Evolutionary conservation across 805 yeast species (phyloP), one percentile per base, ranked within the genome.

Genomic region (Wickerhamomyces rabaulensis): DNA sequence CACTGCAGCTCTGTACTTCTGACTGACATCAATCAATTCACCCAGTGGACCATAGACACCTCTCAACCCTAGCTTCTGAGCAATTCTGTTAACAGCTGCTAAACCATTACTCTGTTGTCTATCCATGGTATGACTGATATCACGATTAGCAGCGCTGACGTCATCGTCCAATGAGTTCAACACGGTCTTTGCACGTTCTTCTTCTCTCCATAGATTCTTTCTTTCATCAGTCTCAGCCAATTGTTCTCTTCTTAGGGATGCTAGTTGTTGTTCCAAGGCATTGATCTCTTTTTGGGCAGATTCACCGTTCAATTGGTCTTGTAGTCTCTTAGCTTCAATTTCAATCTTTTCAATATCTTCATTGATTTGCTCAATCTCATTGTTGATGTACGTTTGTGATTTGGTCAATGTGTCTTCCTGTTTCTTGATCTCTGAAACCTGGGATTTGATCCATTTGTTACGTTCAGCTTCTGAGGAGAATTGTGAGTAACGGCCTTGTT

Each of bases 1-100:
- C 1, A 84, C 87, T 1, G 97, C 96, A 1, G 82, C 76, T 58
- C 84, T 84, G 60, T 88, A 91, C 57, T 87, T 87, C 45, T 85
- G 90, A 52, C 84, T 84, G 4, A 88, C 92, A 47, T 75, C 75
- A 44, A 94, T 84, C 27, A 94, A 69, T 52, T 90, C 96, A 36
- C 95, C 94, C 16, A 94, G 64, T 0, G 95, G 83, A 0, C 99
- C 99, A 64, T 78, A 82, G 9, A 89, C 95, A 17, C 81, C 76
- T 1, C 66, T 65, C 33, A 92, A 63, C 8, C 80, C 80, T 40
- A 90, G 66, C 45, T 75, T 74, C 29, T 71, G 66, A 0, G 85
- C 72, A 26, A 90, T 82, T n/a, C 76, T 68, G 41, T 75, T 76
- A 1, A 91, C 87, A 3, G 87, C 79, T 17, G 74, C 75, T 15